phyloP scores from a whole-genome alignment of 305 asterid genomes.

The Plantago coronopus region DNA sequence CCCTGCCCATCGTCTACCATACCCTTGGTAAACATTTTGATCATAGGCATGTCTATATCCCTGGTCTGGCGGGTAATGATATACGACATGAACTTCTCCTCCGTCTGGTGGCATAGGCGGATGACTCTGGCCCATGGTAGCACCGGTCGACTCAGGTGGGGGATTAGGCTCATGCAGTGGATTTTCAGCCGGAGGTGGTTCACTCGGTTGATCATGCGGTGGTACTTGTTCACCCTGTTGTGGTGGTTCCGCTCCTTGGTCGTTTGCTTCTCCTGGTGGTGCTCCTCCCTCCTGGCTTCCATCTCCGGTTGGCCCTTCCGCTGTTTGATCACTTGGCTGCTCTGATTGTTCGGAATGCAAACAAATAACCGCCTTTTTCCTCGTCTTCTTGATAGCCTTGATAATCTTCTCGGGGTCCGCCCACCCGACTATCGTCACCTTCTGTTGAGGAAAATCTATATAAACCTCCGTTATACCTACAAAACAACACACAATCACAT shows the following conservation, averaged over 20 bases:
- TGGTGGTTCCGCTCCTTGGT: conserved; percentile 36
- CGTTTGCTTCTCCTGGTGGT: conserved; percentile 30
- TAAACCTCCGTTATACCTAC: conserved; percentile 70
- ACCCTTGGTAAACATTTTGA: conserved; percentile 34
- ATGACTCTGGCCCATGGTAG: conserved; percentile 31
- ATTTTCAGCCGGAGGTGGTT: conserved; percentile 36
- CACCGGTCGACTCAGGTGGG: conserved; percentile 33
- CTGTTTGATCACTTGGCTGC: conserved; percentile 35
- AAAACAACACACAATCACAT: neutral
- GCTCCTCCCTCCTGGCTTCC: conserved; percentile 27
- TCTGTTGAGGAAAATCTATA: conserved; percentile 74
- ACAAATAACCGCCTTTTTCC: conserved; percentile 72
- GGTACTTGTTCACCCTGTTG: conserved; percentile 31
- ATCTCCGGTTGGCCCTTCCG: conserved; percentile 21
- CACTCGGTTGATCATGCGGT: conserved; percentile 28
- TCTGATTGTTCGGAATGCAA: conserved; percentile 59
- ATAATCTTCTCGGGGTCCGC: conserved; percentile 71
- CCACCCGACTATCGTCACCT: conserved; percentile 69
- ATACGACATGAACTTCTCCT: conserved; percentile 66
- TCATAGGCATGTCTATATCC: conserved; percentile 34
- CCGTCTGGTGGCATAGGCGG: conserved; percentile 39
- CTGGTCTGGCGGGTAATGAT: conserved; percentile 70
- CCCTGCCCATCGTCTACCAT: conserved; percentile 27
- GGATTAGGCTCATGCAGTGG: conserved; percentile 23
- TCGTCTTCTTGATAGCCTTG: conserved; percentile 76